These are phyloP conservation scores for Phaeosphaeria sp. DNA, from an alignment of 2,329 filamentous ascomycete species.

Conservation along the genomic window DNA sequence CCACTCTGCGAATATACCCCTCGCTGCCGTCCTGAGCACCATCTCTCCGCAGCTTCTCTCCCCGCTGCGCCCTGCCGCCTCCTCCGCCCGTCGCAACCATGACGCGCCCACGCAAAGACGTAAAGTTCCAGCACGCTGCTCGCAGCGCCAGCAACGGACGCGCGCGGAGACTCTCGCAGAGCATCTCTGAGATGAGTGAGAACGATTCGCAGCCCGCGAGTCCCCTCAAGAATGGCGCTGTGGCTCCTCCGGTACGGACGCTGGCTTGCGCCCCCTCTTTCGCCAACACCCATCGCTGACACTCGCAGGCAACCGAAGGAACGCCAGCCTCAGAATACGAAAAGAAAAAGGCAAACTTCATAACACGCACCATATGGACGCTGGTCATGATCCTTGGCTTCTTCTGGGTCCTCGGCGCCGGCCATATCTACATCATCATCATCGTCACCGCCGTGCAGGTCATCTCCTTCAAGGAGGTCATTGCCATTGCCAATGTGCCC, in stretches of 20 bases:
- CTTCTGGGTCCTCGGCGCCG: constrained; percentile 90
- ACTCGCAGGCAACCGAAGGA: constrained; percentile 42
- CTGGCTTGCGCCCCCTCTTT: background rate
- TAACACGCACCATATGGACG: constrained; percentile 96
- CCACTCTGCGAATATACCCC: constrained; percentile 1
- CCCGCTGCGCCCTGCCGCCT: constrained; percentile 1
- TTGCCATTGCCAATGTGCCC: constrained; percentile 94
- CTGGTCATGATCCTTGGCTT: constrained; percentile 96
- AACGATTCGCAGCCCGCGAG: constrained; percentile 60
- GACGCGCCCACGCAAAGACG: constrained; percentile 60
- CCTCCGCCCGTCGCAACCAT: constrained; percentile 25
- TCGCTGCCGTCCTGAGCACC: constrained; percentile 3
- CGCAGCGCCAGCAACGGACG: constrained; percentile 57
- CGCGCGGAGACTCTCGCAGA: constrained; percentile 67
- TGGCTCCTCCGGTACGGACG: constrained; percentile 22
- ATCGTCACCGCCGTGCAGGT: constrained; percentile 94
- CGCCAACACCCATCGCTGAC: constrained; percentile 21
- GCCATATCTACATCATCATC: constrained; percentile 95
- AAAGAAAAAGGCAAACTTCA: constrained; percentile 98
- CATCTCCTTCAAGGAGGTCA: constrained; percentile 98
- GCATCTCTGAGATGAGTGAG: constrained; percentile 75
- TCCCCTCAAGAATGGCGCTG: constrained; percentile 54
- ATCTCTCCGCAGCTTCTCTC: background rate
- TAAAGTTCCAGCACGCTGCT: constrained; percentile 62
- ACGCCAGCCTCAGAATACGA: constrained; percentile 76